Percentiles rank a stretch among this genome's conserved stretches.
phyloP scores from a whole-genome alignment of 2,329 filamentous ascomycete genomes.

The Trichophyton simii region DNA sequence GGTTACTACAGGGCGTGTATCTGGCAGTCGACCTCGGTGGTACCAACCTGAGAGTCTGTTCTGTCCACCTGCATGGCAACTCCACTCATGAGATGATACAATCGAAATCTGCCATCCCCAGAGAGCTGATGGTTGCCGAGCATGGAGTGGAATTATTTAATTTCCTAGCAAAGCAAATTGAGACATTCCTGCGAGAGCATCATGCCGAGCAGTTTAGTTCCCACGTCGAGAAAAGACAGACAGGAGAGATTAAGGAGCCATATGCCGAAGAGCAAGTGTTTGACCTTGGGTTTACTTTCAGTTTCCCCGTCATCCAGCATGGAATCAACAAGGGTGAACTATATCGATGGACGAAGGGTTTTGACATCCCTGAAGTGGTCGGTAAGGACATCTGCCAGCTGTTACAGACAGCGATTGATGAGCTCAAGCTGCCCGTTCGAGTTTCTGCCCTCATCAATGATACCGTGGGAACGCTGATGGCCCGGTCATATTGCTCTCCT shows the following conservation, averaged over 20 bases:
- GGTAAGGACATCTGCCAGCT: conserved; percentile 90
- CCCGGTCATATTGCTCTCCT: conserved; percentile 84
- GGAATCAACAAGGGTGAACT: conserved; percentile 91
- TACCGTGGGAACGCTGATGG: conserved; percentile 95
- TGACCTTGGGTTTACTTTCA: conserved; percentile 96
- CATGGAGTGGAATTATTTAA: conserved; percentile 76
- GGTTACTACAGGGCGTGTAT: conserved; percentile 62
- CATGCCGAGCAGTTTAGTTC: conserved; percentile 76
- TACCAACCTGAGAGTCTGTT: conserved; percentile 97
- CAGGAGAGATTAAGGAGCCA: conserved; percentile 46
- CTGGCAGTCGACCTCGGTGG: conserved; percentile 95
- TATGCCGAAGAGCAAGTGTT: conserved; percentile 66
- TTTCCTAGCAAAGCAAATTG: conserved; percentile 88
- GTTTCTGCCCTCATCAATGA: conserved; percentile 97
- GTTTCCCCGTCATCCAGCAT: conserved; percentile 85
- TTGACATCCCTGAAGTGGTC: conserved; percentile 87
- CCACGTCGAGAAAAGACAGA: conserved; percentile 52
- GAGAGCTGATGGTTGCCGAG: conserved; percentile 78
- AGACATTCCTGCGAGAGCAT: conserved; percentile 72
- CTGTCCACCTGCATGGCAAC: conserved; percentile 83
- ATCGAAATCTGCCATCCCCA: conserved; percentile 83
- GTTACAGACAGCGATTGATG: conserved; percentile 80
- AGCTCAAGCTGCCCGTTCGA: conserved; percentile 71
- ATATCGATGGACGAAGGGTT: conserved; percentile 97
- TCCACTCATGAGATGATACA: conserved; percentile 89